These are phyloP conservation scores for Amylocystis lapponica DNA, from an alignment of 768 basidiomycete genomes.

Conservation along the genomic window DNA sequence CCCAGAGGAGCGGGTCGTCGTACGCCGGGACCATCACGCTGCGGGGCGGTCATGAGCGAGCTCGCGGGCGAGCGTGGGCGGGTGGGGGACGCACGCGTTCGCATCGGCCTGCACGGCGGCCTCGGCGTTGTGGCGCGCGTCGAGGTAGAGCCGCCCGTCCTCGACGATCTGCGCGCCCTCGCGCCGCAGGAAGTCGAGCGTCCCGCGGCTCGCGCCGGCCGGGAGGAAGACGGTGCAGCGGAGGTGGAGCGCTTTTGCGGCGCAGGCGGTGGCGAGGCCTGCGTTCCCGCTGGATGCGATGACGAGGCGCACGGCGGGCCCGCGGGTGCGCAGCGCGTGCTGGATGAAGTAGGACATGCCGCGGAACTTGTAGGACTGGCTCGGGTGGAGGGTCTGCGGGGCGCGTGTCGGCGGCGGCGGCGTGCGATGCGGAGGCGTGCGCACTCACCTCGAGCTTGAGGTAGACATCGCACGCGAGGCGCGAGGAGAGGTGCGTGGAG, in stretches of 20 bases:
- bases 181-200: conserved; percentile 42
- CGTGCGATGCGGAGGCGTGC: background rate
- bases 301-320: conserved; percentile 52
- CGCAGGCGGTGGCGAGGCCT: conserved; percentile 65
- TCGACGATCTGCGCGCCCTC: conserved; percentile 55
- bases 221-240: conserved; percentile 69
- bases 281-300: conserved; percentile 80
- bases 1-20: conserved; percentile 64
- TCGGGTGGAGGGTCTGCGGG: conserved; percentile 66
- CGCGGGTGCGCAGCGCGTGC: conserved; percentile 43
- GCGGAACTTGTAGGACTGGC: conserved; percentile 73
- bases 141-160: conserved; percentile 51
- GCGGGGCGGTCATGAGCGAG: background rate
- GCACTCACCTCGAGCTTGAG: conserved; percentile 65
- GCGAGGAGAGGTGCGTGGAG: conserved; percentile 52
- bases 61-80: background rate
- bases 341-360: conserved; percentile 62
- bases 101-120: conserved; percentile 37
- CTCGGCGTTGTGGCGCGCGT: conserved; percentile 49
- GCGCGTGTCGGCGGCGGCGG: conserved; percentile 1
- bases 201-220: conserved; percentile 41
- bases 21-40: conserved; percentile 71
- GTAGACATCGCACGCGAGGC: conserved; percentile 47
- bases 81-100: conserved; percentile 43
- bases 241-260: conserved; percentile 47